phyloP scores from a whole-genome alignment of 2,329 filamentous ascomycete species.

The Talaromyces sp. region DNA sequence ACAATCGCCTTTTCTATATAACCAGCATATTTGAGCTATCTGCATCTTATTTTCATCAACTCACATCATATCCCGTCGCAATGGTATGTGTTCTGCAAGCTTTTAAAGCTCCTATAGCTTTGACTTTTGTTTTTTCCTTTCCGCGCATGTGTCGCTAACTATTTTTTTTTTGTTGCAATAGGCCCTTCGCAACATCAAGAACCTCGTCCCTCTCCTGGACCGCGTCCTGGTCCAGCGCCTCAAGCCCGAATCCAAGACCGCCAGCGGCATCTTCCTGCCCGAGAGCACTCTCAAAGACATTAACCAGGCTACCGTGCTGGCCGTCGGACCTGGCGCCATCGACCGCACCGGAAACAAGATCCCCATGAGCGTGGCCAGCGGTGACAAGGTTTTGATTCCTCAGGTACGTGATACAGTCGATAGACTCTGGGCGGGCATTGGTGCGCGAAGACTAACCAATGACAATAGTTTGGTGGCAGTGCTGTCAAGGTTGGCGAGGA shows the following conservation, averaged over 20 bases:
- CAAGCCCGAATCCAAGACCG: slow-evolving; percentile 95
- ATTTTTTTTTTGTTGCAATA: not conserved
- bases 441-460: slow-evolving; percentile 11
- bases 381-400: slow-evolving; percentile 93
- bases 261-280: slow-evolving; percentile 94
- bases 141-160: not conserved
- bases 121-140: not conserved
- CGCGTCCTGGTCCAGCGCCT: slow-evolving; percentile 96
- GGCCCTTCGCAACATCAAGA: slow-evolving; percentile 90
- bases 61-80: not conserved
- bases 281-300: slow-evolving; percentile 97
- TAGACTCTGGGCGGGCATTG: not conserved
- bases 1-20: not conserved
- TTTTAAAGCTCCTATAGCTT: not conserved
- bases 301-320: slow-evolving; percentile 94
- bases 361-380: slow-evolving; percentile 72
- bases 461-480: slow-evolving; percentile 77
- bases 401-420: slow-evolving; percentile 57
- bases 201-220: slow-evolving; percentile 92
- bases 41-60: not conserved
- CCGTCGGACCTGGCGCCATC: slow-evolving; percentile 82
- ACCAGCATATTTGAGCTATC: slow-evolving; percentile 1
- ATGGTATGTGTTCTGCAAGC: slow-evolving; percentile 11
- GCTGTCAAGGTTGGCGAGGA: slow-evolving; percentile 97
- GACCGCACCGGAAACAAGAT: slow-evolving; percentile 88